phyloP scores from a whole-genome alignment of 768 basidiomycete genomes.

The Pleurotus platypus region DNA sequence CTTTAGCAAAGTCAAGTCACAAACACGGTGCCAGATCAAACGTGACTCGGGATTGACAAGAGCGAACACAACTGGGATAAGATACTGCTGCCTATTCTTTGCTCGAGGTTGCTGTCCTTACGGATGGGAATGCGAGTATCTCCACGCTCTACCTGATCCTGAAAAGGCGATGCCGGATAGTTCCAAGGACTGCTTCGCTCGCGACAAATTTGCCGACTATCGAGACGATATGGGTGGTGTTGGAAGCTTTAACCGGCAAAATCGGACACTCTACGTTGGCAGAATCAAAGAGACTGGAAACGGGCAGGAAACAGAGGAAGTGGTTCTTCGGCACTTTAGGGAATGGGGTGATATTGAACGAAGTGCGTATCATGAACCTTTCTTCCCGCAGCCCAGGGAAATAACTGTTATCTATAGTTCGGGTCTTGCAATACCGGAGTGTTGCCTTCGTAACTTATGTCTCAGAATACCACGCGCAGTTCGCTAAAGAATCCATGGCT shows the following conservation, averaged over 20 bases:
- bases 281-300: slow-evolving; percentile 89
- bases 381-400: slow-evolving; percentile 21
- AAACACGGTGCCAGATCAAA: slow-evolving; percentile 87
- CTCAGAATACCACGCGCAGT: slow-evolving; percentile 82
- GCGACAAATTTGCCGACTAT: slow-evolving; percentile 97
- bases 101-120: slow-evolving; percentile 96
- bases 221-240: slow-evolving; percentile 99
- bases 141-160: slow-evolving; percentile 82
- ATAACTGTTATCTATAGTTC: slow-evolving; percentile 45
- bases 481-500: slow-evolving; percentile 98
- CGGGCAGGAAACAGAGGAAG: slow-evolving; percentile 88
- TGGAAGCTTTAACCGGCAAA: slow-evolving; percentile 91
- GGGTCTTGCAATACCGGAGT: slow-evolving; percentile 88
- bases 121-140: slow-evolving; percentile 97
- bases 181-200: slow-evolving; percentile 94
- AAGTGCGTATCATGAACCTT: slow-evolving; percentile 49
- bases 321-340: slow-evolving; percentile 87
- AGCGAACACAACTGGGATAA: slow-evolving; percentile 89
- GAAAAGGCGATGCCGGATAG: slow-evolving; percentile 74
- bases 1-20: slow-evolving; percentile 85
- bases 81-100: slow-evolving; percentile 94
- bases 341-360: slow-evolving; percentile 95
- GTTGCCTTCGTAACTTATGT: slow-evolving; percentile 98
- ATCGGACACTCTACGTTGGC: slow-evolving; percentile 92
- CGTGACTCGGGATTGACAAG: slow-evolving; percentile 91